Evolutionary conservation across 1,284 basidiomycete species (phyloP).

Genomic region (Rugosomyces carneus): DNA sequence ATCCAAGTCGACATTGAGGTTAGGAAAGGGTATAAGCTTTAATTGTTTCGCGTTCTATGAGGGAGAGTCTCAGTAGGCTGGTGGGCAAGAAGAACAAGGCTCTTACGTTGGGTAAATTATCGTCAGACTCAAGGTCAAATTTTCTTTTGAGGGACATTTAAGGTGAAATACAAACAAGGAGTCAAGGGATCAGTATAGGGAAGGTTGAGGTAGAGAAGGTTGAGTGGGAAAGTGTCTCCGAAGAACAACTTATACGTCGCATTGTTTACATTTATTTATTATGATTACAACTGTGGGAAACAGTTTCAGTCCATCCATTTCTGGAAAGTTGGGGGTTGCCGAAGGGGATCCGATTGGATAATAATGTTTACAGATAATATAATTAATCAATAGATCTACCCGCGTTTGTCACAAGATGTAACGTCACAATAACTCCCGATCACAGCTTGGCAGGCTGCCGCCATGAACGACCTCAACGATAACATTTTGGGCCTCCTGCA

Average conservation of each 20-base stretch:
- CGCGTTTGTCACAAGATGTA: not conserved
- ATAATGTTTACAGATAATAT: not conserved
- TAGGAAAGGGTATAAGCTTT: constrained; percentile 68
- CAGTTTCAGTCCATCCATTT: constrained; percentile 3
- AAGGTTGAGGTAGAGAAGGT: constrained; percentile 17
- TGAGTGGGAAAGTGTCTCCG: constrained; percentile 17
- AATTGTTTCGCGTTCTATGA: constrained; percentile 56
- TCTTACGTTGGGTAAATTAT: constrained; percentile 41
- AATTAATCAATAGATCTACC: not conserved
- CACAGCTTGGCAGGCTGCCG: not conserved
- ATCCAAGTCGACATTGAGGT: constrained; percentile 40
- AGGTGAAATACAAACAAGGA: constrained; percentile 15
- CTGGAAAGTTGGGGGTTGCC: constrained; percentile 6
- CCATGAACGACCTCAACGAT: constrained; percentile 24
- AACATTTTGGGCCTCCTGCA: constrained; percentile 38
- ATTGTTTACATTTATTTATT: constrained; percentile 26
- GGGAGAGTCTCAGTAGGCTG: constrained; percentile 11
- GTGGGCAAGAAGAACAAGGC: constrained; percentile 16
- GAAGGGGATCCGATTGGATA: constrained; percentile 25
- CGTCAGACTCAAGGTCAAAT: constrained; percentile 52
- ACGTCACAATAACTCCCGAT: not conserved
- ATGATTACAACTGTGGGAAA: constrained; percentile 8
- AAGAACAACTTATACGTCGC: constrained; percentile 27
- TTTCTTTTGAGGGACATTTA: constrained; percentile 70
- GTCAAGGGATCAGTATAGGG: constrained; percentile 18